Evolutionary conservation across 2,329 filamentous ascomycete genomes (phyloP).

Genomic region (Magnaporthales sp.): DNA sequence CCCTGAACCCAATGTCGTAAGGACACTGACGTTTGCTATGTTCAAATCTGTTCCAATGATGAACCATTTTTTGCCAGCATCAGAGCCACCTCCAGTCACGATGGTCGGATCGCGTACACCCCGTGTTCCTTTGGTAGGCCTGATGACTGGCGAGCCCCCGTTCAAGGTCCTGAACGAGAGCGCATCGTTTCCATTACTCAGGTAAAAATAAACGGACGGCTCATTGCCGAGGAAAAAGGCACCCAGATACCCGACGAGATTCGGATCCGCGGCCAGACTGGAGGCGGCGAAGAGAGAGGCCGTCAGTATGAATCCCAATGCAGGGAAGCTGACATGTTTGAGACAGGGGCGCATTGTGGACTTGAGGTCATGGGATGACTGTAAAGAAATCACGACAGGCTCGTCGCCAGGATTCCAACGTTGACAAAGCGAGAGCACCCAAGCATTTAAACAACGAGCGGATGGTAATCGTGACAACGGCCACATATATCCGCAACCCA

Average conservation of each 20-base stretch:
- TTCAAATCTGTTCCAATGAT: conserved; percentile 46
- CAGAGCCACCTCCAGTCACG: conserved; percentile 33
- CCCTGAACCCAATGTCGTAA: background rate
- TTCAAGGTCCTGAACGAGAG: conserved; percentile 40
- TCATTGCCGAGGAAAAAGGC: conserved; percentile 46
- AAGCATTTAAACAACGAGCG: background rate
- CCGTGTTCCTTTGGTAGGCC: conserved; percentile 38
- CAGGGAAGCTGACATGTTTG: background rate
- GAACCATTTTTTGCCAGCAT: conserved; percentile 43
- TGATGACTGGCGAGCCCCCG: conserved; percentile 35
- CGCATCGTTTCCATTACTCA: conserved; percentile 42
- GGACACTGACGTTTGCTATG: conserved; percentile 30
- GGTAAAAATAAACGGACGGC: conserved; percentile 44
- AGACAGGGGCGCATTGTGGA: background rate
- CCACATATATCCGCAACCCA: background rate
- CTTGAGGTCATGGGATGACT: background rate
- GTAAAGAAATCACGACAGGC: background rate
- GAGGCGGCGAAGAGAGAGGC: background rate
- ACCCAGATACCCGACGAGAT: conserved; percentile 40
- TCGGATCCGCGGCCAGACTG: conserved; percentile 19
- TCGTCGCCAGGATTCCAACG: background rate
- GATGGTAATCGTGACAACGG: background rate
- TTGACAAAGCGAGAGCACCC: background rate
- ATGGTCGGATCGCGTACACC: conserved; percentile 45
- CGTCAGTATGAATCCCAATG: background rate